Evolutionary conservation across 257 asterid genomes (phyloP).

Genomic region (Nicotiana noctiflora): DNA sequence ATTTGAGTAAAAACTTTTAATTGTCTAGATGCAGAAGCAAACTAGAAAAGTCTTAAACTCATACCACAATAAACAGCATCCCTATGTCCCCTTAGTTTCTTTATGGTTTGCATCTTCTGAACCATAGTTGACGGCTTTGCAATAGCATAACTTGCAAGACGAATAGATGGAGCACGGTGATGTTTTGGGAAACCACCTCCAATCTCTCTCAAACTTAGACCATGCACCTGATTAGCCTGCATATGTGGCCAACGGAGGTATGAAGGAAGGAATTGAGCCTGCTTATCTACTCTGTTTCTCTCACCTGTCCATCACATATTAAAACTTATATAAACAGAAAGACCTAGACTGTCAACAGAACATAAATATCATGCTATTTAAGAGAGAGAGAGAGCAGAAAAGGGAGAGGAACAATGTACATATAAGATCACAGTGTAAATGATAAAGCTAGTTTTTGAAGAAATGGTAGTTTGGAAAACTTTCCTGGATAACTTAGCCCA

Average conservation of each 20-base stretch:
- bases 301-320: slow-evolving; percentile 50
- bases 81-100: slow-evolving; percentile 84
- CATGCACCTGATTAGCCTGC: slow-evolving; percentile 91
- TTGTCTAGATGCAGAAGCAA: not conserved
- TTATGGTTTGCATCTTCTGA: slow-evolving; percentile 86
- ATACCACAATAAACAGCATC: slow-evolving; percentile 98
- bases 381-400: not conserved
- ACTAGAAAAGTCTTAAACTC: slow-evolving; percentile 13
- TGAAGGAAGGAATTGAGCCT: slow-evolving; percentile 40
- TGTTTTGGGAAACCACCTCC: slow-evolving; percentile 97
- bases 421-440: not conserved
- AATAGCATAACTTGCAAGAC: slow-evolving; percentile 84
- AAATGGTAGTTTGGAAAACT: not conserved
- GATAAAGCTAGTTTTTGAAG: not conserved
- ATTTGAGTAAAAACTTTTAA: not conserved
- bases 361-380: not conserved
- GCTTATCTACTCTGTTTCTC: slow-evolving; percentile 45
- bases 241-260: slow-evolving; percentile 97
- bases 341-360: not conserved
- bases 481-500: slow-evolving; percentile 5
- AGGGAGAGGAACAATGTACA: not conserved
- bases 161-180: slow-evolving; percentile 90
- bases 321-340: slow-evolving; percentile 11
- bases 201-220: slow-evolving; percentile 85
- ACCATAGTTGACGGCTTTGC: slow-evolving; percentile 98